Conservation (phyloP, 2,329 filamentous ascomycete species). For the Cordyceps javanica region DNA sequence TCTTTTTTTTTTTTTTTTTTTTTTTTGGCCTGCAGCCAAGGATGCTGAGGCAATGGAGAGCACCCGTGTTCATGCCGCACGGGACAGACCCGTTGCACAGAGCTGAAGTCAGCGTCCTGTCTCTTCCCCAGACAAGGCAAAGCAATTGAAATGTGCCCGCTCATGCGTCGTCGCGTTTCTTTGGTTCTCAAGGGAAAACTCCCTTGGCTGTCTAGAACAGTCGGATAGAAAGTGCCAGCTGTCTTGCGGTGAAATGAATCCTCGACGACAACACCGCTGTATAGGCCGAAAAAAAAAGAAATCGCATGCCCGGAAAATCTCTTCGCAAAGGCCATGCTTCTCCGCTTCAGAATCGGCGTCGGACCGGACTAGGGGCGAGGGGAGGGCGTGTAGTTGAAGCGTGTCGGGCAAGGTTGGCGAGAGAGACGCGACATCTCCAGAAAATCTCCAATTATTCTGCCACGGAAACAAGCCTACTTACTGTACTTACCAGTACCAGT, state of each 20-base stretch:
- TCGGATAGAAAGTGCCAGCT: not conserved
- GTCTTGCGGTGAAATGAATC: not conserved
- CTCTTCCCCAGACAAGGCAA: constrained; percentile 2
- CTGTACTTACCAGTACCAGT: no score
- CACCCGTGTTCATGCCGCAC: not conserved
- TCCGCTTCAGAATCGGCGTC: not conserved
- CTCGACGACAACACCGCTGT: not conserved
- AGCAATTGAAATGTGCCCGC: not conserved
- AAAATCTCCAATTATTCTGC: constrained; percentile 2
- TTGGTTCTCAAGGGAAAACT: not conserved
- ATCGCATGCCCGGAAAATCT: not conserved
- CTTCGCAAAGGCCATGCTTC: not conserved
- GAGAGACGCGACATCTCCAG: constrained; percentile 2
- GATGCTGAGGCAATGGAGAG: not conserved
- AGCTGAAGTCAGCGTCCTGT: constrained; percentile 5
- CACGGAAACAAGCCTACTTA: constrained; percentile 9
- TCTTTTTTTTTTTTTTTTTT: not conserved
- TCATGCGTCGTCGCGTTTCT: not conserved
- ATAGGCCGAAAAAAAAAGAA: not conserved
- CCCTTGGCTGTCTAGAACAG: not conserved
- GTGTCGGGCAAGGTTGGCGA: not conserved
- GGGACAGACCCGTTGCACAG: not conserved
- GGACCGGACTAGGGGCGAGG: not conserved
- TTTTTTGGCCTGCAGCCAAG: not conserved
- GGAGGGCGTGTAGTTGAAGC: constrained; percentile 6